Percentiles rank a stretch among this genome's conserved stretches.
Conservation (phyloP, 1,139 yeast species). For the Candida smagusa region DNA sequence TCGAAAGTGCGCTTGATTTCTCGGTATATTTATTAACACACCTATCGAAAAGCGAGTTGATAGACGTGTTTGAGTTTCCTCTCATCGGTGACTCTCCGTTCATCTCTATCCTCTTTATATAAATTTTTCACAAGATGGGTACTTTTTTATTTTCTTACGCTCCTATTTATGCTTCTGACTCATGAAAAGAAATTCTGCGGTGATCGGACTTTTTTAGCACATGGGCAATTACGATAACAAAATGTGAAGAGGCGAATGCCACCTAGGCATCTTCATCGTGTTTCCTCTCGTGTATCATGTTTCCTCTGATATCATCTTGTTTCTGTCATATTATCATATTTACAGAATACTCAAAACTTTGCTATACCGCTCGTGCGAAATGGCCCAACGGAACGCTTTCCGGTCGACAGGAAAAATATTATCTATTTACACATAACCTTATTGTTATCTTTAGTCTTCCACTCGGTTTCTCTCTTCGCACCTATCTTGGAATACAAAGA, state of each 20-base stretch:
- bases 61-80: constrained; percentile 23
- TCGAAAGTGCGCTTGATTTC: constrained; percentile 6
- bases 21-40: no score
- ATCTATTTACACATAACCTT: constrained; percentile 15
- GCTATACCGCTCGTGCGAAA: no score
- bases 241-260: background rate
- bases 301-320: no score
- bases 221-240: background rate
- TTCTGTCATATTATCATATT: no score
- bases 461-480: constrained; percentile 21
- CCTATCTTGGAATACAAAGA: constrained; percentile 29
- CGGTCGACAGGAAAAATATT: background rate
- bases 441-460: constrained; percentile 22
- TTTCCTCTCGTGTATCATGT: no score
- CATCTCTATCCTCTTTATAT: background rate
- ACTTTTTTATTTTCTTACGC: background rate
- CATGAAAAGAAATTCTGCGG: constrained; percentile 3
- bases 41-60: constrained; percentile 27
- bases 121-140: background rate
- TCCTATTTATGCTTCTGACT: background rate
- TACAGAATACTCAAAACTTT: no score
- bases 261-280: no score
- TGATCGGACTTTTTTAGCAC: constrained; percentile 8
- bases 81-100: constrained; percentile 3
- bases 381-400: background rate